Evolutionary conservation across 83 land plant genomes (phyloP).

Genomic region (Larix sibirica): DNA sequence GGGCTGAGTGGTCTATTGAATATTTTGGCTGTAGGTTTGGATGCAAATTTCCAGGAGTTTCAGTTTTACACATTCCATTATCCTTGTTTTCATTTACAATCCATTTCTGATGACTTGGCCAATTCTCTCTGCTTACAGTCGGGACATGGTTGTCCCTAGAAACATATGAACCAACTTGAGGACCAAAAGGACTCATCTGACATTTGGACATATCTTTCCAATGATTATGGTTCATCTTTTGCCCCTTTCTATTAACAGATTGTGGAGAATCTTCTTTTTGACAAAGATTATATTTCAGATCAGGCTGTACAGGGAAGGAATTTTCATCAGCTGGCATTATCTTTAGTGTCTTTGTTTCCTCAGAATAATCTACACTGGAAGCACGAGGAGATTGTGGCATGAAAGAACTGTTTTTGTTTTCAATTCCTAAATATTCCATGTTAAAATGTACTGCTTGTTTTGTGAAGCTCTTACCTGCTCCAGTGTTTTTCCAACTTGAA

Average conservation of each 20-base stretch:
- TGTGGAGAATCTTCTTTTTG: not conserved
- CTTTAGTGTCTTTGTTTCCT: slow-evolving; percentile 1
- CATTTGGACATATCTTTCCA: not conserved
- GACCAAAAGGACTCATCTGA: slow-evolving; percentile 12
- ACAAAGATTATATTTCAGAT: not conserved
- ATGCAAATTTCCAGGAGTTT: not conserved
- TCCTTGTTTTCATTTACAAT: slow-evolving; percentile 5
- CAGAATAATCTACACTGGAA: not conserved
- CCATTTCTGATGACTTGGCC: not conserved
- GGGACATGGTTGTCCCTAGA: not conserved
- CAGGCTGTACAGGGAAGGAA: not conserved
- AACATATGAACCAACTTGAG: not conserved
- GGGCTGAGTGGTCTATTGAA: not conserved
- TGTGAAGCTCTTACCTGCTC: not conserved
- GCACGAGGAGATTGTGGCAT: not conserved
- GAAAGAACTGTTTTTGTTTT: slow-evolving; percentile 7
- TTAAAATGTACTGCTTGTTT: not conserved
- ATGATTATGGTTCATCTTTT: not conserved
- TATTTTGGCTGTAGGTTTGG: not conserved
- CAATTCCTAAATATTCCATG: not conserved
- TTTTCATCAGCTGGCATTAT: not conserved
- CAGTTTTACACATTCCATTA: not conserved
- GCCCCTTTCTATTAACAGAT: not conserved
- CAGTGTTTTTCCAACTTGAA: not conserved
- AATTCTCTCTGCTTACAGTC: not conserved